Conservation (phyloP, 225 moss, liverwort and hornwort genomes). For the Marchantia paleacea region DNA sequence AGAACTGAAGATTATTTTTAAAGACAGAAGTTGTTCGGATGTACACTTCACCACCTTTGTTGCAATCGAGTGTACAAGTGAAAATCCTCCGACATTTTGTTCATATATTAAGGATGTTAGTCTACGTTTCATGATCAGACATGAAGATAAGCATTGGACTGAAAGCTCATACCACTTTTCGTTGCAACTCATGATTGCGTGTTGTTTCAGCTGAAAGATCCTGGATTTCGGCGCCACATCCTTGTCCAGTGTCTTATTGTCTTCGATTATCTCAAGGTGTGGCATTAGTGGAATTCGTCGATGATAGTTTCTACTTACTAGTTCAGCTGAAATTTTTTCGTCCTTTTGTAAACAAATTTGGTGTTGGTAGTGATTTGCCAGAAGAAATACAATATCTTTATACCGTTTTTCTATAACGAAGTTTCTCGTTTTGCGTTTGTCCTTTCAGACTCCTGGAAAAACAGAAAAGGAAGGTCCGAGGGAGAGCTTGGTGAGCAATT, state of each 20-base stretch:
- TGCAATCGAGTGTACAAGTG: not conserved
- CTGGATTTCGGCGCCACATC: conserved; percentile 92
- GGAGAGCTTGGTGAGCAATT: conserved; percentile 57
- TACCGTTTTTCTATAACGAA: not conserved
- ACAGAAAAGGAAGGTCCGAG: conserved; percentile 92
- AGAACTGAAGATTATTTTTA: not conserved
- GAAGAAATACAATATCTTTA: not conserved
- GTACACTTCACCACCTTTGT: too few species aligned
- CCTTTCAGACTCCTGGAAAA: conserved; percentile 77
- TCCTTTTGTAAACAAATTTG: not conserved
- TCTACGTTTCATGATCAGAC: not conserved
- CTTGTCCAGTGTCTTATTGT: conserved; percentile 93
- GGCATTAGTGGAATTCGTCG: not conserved
- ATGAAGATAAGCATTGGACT: not conserved
- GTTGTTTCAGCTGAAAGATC: conserved; percentile 67
- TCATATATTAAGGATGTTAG: not conserved
- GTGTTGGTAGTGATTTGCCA: not conserved
- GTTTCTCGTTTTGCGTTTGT: not conserved
- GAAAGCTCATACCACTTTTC: not conserved
- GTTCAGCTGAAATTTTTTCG: not conserved
- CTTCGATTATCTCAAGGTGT: conserved; percentile 82
- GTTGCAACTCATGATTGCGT: not conserved
- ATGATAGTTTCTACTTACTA: not conserved
- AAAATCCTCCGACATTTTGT: not conserved
- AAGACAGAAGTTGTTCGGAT: too few species aligned